Percentiles rank a stretch among this genome's conserved stretches.
Conservation (phyloP, 2,329 filamentous ascomycete genomes). For the Juglanconis juglandina region DNA sequence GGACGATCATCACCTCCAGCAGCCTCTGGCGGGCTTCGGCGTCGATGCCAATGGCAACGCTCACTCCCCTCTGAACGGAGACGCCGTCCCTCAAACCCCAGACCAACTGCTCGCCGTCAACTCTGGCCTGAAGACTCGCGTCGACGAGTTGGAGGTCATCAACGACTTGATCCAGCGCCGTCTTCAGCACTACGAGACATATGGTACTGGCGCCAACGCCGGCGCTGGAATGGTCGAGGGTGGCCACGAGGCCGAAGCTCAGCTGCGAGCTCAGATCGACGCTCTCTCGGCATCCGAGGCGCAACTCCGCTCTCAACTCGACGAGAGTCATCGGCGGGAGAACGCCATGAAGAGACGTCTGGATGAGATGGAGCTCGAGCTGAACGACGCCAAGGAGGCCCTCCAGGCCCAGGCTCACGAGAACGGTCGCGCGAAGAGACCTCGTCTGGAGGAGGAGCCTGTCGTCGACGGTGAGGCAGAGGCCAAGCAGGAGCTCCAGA, state of each 20-base stretch:
- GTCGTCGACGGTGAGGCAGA: constrained; percentile 1
- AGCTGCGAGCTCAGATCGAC: constrained; percentile 55
- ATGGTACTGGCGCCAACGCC: constrained; percentile 53
- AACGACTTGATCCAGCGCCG: constrained; percentile 76
- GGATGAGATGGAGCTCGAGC: constrained; percentile 70
- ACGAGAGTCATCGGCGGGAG: constrained; percentile 74
- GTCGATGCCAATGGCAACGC: constrained; percentile 51
- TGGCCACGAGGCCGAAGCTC: constrained; percentile 56
- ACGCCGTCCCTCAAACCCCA: constrained; percentile 72
- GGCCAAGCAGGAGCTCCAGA: not conserved
- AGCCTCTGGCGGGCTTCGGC: constrained; percentile 48
- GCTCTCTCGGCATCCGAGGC: constrained; percentile 37
- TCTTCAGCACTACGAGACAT: constrained; percentile 67
- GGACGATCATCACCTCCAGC: constrained; percentile 66
- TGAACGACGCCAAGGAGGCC: constrained; percentile 35
- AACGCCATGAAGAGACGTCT: constrained; percentile 77
- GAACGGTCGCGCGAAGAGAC: constrained; percentile 28
- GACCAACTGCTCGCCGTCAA: constrained; percentile 78
- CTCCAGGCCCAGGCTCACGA: constrained; percentile 21
- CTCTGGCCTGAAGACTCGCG: constrained; percentile 86
- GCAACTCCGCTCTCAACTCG: constrained; percentile 60
- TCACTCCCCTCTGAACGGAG: constrained; percentile 49
- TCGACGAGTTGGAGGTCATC: constrained; percentile 93
- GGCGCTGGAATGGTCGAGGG: constrained; percentile 28
- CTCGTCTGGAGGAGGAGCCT: constrained; percentile 25